Evolutionary conservation across 2,329 filamentous ascomycete species (phyloP).

Genomic region (Aureobasidium pullulans): DNA sequence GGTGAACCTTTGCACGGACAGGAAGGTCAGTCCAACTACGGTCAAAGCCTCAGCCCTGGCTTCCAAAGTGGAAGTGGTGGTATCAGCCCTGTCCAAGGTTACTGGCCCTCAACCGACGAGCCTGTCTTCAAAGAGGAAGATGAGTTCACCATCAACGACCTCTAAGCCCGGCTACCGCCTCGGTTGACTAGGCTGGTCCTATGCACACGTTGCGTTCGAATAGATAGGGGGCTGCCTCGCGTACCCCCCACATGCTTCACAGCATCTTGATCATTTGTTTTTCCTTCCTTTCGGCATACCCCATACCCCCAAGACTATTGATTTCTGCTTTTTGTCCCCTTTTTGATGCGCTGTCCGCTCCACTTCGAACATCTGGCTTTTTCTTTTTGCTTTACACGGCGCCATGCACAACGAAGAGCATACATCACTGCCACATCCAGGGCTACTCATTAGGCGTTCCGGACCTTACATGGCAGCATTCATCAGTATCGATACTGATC

Average conservation of each 20-base stretch:
- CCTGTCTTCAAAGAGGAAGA: constrained; percentile 87
- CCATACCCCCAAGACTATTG: constrained; percentile 7
- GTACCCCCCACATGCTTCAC: constrained; percentile 7
- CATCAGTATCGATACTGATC: constrained; percentile 6
- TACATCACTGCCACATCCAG: background rate
- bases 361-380: background rate
- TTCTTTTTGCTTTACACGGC: constrained; percentile 1
- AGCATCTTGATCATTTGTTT: constrained; percentile 8
- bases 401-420: constrained; percentile 6
- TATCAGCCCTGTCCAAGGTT: constrained; percentile 44
- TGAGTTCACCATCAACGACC: constrained; percentile 52
- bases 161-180: background rate
- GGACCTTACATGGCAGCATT: background rate
- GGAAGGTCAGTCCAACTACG: constrained; percentile 23
- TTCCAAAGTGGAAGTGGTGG: constrained; percentile 58
- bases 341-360: background rate
- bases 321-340: background rate
- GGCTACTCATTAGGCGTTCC: constrained; percentile 10
- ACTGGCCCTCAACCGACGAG: constrained; percentile 36
- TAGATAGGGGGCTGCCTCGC: background rate
- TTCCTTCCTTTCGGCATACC: constrained; percentile 9
- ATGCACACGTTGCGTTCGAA: background rate
- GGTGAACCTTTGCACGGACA: constrained; percentile 64
- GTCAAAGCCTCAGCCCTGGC: constrained; percentile 42
- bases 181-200: background rate